These are phyloP conservation scores for Syzygium grande DNA, from an alignment of 345 rosid genomes.

Conservation along the genomic window DNA sequence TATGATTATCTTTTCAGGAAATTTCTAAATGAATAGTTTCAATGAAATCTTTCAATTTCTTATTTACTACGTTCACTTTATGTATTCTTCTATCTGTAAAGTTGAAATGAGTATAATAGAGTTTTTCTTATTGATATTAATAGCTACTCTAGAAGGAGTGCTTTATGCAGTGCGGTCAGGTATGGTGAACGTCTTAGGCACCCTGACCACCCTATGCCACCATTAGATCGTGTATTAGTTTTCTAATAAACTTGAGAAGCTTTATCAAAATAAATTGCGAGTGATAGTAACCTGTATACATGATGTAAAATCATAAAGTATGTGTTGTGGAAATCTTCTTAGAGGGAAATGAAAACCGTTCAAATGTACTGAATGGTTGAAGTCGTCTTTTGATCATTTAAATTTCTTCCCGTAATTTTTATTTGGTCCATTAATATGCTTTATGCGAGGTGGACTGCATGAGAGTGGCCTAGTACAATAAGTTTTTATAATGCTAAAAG, in stretches of 20 bases:
- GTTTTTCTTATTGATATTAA: neutral
- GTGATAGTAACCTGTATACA: neutral
- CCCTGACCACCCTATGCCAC: neutral
- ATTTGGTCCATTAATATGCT: neutral
- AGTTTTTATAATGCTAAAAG: neutral
- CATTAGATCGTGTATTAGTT: neutral
- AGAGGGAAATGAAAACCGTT: neutral
- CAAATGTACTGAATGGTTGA: neutral
- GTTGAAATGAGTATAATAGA: neutral
- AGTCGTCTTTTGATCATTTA: neutral
- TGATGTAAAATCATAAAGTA: neutral
- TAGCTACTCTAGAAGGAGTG: neutral
- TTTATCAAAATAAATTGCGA: neutral
- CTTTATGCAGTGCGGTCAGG: conserved; percentile 21
- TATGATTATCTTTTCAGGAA: neutral
- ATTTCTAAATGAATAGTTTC: neutral
- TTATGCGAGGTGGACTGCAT: neutral
- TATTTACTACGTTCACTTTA: neutral
- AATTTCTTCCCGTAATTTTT: neutral
- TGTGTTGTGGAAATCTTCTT: neutral
- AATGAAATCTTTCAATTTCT: neutral
- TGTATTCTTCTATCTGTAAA: neutral
- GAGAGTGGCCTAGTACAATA: neutral
- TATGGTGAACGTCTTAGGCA: neutral
- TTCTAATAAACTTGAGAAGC: neutral